Evolutionary conservation across 2,329 filamentous ascomycete species (phyloP), one percentile per base, ranked within the genome.

Genomic region (Verticillium isaacii): DNA sequence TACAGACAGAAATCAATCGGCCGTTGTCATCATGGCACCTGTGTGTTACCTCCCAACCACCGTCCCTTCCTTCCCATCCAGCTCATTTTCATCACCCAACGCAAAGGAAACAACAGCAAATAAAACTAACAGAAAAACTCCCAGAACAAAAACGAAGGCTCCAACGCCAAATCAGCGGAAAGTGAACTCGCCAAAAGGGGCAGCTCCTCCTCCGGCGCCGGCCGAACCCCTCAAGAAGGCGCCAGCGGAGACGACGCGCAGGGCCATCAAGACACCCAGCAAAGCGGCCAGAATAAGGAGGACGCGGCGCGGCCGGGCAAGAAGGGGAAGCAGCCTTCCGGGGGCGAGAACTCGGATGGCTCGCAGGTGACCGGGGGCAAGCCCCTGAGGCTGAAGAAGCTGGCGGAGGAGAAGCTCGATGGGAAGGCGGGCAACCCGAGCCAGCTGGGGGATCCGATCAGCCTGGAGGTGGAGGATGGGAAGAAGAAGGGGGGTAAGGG

Each of bases 391-490:
- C 39, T 65, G 59, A 65, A 66, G 59, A 23, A 63, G 50, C 59
- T 65, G 8, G 65, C 64, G 36, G 54, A 62, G 61, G 66, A 72
- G 63, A 69, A 71, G 56, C 55, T 71, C 5, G 66, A 72, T 23
- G 72, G 71, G 39, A 66, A 70, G 3, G 64, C 66, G 58, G 71
- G 72, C 14, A 71, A 80, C 63, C 74, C 74, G 5, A 73, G 71
- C 59, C 72, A 73, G 65, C 67, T 78, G 8, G 75, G 75, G 32
- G 76, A 78, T 57, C 75, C 76, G 2, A 70, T 77, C 37, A 77
- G 73, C 57, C 45, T 76, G 32, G 77, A 78, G 62, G 75, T 74
- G 8, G 76, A 78, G 62, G 72, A 50, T 50, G 45, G 45, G 45
- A 23, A 23, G 19, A 50, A 50, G 45, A 23, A 11, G 45, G 45